Conservation (phyloP, 148 eudicot species). For the Silene latifolia region DNA sequence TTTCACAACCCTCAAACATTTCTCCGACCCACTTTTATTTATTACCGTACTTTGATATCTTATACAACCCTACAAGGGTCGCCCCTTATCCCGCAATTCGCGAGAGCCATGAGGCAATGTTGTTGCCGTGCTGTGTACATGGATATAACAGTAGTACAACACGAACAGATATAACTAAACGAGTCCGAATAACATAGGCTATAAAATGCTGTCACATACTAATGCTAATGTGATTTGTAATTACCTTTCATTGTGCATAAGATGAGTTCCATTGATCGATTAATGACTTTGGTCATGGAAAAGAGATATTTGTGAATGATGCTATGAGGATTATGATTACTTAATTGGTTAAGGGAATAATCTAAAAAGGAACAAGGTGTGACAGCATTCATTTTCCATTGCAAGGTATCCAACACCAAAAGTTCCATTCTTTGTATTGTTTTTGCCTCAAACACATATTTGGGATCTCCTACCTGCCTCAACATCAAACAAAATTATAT, state of each 20-base stretch:
- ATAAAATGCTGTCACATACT: background rate
- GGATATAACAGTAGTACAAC: too few species aligned
- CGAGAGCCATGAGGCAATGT: too few species aligned
- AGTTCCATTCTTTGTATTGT: constrained; percentile 86
- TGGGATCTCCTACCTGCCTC: constrained; percentile 65
- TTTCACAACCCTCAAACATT: constrained; percentile 27
- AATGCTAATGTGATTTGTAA: background rate
- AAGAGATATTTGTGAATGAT: constrained; percentile 27
- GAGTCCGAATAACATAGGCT: background rate
- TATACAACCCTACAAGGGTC: background rate
- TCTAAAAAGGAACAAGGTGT: constrained; percentile 83
- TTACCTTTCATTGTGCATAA: constrained; percentile 56
- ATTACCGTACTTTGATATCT: background rate
- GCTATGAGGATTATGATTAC: constrained; percentile 21
- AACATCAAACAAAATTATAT: constrained; percentile 9
- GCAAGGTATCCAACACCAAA: constrained; percentile 57
- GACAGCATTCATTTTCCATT: constrained; percentile 68
- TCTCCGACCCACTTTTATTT: background rate
- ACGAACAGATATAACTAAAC: too few species aligned
- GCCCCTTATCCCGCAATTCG: too few species aligned
- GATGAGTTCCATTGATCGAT: constrained; percentile 60
- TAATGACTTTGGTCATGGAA: constrained; percentile 27
- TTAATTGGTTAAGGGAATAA: constrained; percentile 35
- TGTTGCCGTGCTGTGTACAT: too few species aligned
- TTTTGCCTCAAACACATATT: constrained; percentile 69